phyloP scores from a whole-genome alignment of 371 early-diverging fungal species.

The Mucor mucedo region DNA sequence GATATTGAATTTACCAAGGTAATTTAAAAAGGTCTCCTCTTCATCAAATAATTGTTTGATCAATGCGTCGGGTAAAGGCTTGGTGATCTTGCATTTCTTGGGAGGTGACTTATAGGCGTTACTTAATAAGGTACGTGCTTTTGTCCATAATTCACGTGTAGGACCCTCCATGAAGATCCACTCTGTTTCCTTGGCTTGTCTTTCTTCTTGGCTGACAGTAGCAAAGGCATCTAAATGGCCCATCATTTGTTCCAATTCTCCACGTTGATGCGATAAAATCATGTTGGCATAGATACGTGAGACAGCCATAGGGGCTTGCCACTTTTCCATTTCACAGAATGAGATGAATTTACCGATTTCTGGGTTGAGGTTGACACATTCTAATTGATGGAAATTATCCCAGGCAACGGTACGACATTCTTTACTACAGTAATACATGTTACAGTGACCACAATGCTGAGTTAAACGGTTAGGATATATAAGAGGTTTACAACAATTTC shows the following conservation, averaged over 20 bases:
- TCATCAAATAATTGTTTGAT: constrained; percentile 55
- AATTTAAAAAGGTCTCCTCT: constrained; percentile 62
- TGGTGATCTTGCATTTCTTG: constrained; percentile 57
- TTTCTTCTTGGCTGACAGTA: constrained; percentile 67
- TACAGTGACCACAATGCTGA: constrained; percentile 57
- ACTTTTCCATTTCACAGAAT: constrained; percentile 56
- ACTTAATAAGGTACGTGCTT: constrained; percentile 49
- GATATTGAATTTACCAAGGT: constrained; percentile 69
- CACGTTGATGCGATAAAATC: constrained; percentile 61
- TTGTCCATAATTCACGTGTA: constrained; percentile 60
- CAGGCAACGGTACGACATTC: constrained; percentile 57
- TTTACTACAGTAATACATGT: constrained; percentile 60
- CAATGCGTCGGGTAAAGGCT: constrained; percentile 56
- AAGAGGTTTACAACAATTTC: constrained; percentile 62
- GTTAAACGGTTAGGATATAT: constrained; percentile 40
- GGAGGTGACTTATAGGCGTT: constrained; percentile 56
- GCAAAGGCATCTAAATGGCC: constrained; percentile 68
- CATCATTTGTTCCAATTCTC: constrained; percentile 55
- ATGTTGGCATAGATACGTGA: constrained; percentile 63
- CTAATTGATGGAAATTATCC: constrained; percentile 63
- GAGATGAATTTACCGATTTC: constrained; percentile 50
- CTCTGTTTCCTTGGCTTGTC: constrained; percentile 68
- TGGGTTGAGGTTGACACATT: constrained; percentile 58
- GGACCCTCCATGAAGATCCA: constrained; percentile 70
- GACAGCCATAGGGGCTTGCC: constrained; percentile 66